phyloP scores from a whole-genome alignment of 139 green algal genomes.

The Coelastrella sp. region DNA sequence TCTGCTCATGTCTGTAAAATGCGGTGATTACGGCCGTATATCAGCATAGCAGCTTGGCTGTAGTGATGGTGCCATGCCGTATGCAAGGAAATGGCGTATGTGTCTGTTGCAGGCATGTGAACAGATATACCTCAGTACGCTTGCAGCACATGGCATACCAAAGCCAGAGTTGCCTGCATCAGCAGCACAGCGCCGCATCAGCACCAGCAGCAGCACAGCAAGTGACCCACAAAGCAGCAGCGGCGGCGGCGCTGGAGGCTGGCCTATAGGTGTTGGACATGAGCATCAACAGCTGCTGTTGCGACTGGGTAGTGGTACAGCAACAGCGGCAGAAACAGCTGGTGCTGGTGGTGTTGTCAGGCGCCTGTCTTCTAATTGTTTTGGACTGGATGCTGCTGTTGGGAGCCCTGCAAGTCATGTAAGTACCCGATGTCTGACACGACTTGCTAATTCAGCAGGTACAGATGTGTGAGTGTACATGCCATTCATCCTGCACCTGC shows the following conservation, averaged over 20 bases:
- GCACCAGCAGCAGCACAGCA: neutral
- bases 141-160: slow-evolving; percentile 10
- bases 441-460: neutral
- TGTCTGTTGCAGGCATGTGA: slow-evolving; percentile 5
- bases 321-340: too few relatives aligned
- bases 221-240: neutral
- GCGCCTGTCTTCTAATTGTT: neutral
- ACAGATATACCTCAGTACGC: neutral
- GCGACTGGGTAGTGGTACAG: neutral
- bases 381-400: neutral
- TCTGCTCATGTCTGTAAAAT: neutral
- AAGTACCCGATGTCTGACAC: neutral
- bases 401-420: slow-evolving; percentile 29
- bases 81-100: neutral
- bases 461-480: neutral
- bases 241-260: too few relatives aligned
- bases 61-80: neutral
- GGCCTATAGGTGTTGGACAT: too few relatives aligned
- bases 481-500: neutral
- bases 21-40: neutral
- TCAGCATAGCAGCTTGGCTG: neutral
- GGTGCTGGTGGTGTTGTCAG: neutral
- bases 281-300: neutral
- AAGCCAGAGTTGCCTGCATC: neutral
- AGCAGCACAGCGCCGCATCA: neutral